Percentiles rank a stretch among this genome's conserved stretches.
Evolutionary conservation across 176 grass and related monocot species (phyloP).

Genomic region (Oryza longistaminata): DNA sequence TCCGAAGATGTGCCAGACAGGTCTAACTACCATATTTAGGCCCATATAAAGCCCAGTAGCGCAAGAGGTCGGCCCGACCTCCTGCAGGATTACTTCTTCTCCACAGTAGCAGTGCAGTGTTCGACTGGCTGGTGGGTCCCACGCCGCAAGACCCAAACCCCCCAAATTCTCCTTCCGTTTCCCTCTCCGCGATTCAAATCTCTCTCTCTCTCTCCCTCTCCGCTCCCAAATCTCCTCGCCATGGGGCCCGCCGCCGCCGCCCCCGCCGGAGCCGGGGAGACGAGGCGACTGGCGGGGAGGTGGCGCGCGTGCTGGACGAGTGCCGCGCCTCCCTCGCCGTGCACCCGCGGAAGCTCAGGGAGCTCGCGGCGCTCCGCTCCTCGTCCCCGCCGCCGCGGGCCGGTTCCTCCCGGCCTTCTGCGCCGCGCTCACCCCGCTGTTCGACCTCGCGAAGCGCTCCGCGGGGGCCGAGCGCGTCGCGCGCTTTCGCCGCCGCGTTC

Average conservation of each 20-base stretch:
- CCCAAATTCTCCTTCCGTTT: background rate
- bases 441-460: slow-evolving; percentile 56
- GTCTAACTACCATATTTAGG: too few species aligned
- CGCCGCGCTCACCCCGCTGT: slow-evolving; percentile 60
- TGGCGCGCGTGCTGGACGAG: slow-evolving; percentile 73
- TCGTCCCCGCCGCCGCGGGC: slow-evolving; percentile 19
- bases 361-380: slow-evolving; percentile 63
- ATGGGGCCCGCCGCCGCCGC: slow-evolving; percentile 42
- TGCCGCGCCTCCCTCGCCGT: slow-evolving; percentile 66
- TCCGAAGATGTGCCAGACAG: too few species aligned
- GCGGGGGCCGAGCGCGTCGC: slow-evolving; percentile 54
- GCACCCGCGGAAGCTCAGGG: slow-evolving; percentile 74
- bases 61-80: too few species aligned
- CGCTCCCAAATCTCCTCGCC: background rate
- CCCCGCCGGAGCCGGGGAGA: slow-evolving; percentile 24
- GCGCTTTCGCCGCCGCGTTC: slow-evolving; percentile 67
- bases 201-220: background rate
- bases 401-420: slow-evolving; percentile 69
- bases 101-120: background rate
- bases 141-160: too few species aligned
- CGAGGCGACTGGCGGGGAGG: slow-evolving; percentile 42
- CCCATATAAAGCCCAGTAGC: too few species aligned
- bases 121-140: background rate
- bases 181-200: slow-evolving; percentile 43
- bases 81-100: too few species aligned